Evolutionary conservation across 2,329 filamentous ascomycete genomes (phyloP).

Genomic region (Venturia pyrina): DNA sequence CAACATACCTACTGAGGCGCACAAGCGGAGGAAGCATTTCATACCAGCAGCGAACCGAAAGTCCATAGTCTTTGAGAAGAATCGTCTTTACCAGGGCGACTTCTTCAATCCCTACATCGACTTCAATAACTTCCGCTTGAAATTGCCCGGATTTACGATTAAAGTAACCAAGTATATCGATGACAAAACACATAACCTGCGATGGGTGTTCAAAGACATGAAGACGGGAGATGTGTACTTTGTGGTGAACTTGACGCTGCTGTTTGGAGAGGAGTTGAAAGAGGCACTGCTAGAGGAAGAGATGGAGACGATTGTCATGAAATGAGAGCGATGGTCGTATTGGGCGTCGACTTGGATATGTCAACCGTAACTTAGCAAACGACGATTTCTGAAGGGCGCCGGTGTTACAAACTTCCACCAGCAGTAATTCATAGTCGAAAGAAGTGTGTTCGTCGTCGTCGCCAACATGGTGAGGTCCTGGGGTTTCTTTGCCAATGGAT

Average conservation of each 20-base stretch:
- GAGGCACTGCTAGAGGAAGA: conserved; percentile 1
- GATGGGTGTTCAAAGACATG: conserved; percentile 83
- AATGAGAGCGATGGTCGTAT: not conserved
- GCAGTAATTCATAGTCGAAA: too few species aligned
- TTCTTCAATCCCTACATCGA: conserved; percentile 92
- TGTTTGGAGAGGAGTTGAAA: conserved; percentile 24
- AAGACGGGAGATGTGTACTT: conserved; percentile 65
- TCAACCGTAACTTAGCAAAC: not conserved
- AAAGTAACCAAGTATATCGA: conserved; percentile 5
- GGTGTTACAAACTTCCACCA: too few species aligned
- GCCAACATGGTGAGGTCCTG: too few species aligned
- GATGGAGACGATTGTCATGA: not conserved
- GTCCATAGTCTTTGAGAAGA: conserved; percentile 51
- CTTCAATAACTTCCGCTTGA: conserved; percentile 45
- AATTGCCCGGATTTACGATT: conserved; percentile 6
- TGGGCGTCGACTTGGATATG: not conserved
- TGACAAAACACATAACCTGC: conserved; percentile 54
- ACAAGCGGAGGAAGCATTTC: conserved; percentile 50
- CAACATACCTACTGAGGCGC: conserved; percentile 29
- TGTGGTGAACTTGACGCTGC: conserved; percentile 69
- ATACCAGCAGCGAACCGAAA: conserved; percentile 44
- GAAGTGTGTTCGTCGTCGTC: too few species aligned
- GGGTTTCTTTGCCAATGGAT: too few species aligned
- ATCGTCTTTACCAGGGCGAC: conserved; percentile 52
- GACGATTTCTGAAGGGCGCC: not conserved